Evolutionary conservation across 2,329 filamentous ascomycete genomes (phyloP), one percentile per base, ranked within the genome.

Genomic region (Fusarium dimerum): DNA sequence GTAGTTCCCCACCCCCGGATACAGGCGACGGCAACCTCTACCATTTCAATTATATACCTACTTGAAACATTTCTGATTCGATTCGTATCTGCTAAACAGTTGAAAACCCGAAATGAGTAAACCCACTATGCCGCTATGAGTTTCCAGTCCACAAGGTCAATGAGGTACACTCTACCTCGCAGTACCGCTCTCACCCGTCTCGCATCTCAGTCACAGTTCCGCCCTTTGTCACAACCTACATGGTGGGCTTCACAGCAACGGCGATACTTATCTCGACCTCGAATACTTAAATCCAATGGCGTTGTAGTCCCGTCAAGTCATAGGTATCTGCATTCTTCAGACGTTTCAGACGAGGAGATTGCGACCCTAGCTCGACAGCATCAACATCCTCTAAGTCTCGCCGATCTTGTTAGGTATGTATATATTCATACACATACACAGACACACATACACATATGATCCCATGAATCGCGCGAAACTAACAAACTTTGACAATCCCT

Each of bases 341-440:
- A 67, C 43, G 80, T 84, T 16, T 81, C 82, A 39, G 88, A 93
- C 68, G 85, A 88, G 58, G 89, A 94, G 68, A 89, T 97, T 59
- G 83, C 86, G 43, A 83, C 83, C 40, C 82, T 97, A 43, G 90
- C 92, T 32, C 85, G 85, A 51, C 86, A 88, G 66, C 86, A 87
- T 36, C 82, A 96, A 47, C 89, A 95, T 67, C 84, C 88, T 11
- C 77, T 97, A 66, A 94, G 90, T 26, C 82, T 99, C 34, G 86
- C 88, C 52, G 94, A 97, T 68, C 80, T 99, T 6, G 89, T 97
- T 63, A 93, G 88, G 89, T 95, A 79, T 62, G n/a, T n/a, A n/a
- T n/a, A n/a, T n/a, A n/a, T n/a, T n/a, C n/a, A n/a, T n/a, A n/a
- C 40, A 17, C 45, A 36, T 39, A 6, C 17, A 2, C 9, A 43